Base-by-base conservation (phyloP, 495 filamentous ascomycete genomes). In the Xanthoparmelia taractica region DNA sequence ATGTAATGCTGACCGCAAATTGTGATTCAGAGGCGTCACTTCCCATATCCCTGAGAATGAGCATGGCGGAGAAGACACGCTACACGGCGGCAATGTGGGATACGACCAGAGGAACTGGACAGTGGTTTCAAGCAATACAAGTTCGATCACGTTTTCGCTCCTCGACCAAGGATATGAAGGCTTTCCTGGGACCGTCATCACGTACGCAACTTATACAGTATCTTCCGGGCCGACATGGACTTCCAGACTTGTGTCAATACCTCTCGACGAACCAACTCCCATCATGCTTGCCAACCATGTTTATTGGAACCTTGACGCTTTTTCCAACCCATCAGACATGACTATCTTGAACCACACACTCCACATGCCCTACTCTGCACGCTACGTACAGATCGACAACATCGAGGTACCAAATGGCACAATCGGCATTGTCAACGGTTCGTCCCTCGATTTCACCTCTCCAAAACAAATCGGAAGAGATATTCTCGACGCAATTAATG, bases 261-360 rank as follows among this genome's bases (percentile, higher is more conserved):
- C 91, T 60, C 82, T 92, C 72, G 88, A 89, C 73, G 82, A 91
- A 73, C 77, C 84, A 73, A 92, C 85, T 62, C 88, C 88, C 47
- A 90, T 92, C 77, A 91, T 91, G 84, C 88, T 96, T 15, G 72
- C 79, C 60, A 89, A 90, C 68, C 88, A 91, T 77, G 84, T 88
- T 57, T 96, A 95, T 77, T 96, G 90, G 89, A 94, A 95, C 74
- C 77, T 96, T 60, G 90, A 92, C 71, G 91, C 84, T 13, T 96
- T 91, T 72, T 74, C 78, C 63, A 82, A 84, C 70, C 76, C 78
- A 36, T 76, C 86, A 69, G 85, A 86, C 4, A 70, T 79, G 20
- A 80, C 77, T 10, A 79, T 84, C 31, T 77, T 95, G n/a, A 86
- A 91, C 68, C 83, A 94, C 73, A 82, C 80, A 57, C 75, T 96